phyloP scores from a whole-genome alignment of 768 basidiomycete species.

The Erythrobasidium yunnanense region DNA sequence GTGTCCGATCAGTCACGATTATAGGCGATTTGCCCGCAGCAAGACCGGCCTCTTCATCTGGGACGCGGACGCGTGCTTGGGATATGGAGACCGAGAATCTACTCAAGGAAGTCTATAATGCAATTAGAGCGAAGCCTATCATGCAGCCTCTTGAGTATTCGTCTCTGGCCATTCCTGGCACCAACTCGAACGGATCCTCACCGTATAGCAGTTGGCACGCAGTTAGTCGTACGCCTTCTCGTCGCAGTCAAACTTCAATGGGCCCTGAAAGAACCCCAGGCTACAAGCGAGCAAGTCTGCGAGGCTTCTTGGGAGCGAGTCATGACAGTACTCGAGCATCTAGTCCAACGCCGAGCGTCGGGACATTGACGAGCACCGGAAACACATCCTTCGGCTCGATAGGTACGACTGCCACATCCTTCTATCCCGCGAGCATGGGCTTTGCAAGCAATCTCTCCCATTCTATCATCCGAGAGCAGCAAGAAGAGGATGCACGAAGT shows the following conservation, averaged over 20 bases:
- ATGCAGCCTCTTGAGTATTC: slow-evolving; percentile 35
- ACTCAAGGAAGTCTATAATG: slow-evolving; percentile 92
- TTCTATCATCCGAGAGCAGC: slow-evolving; percentile 88
- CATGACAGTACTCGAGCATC: slow-evolving; percentile 61
- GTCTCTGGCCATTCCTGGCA: slow-evolving; percentile 30
- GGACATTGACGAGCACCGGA: slow-evolving; percentile 63
- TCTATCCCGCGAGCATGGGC: slow-evolving; percentile 62
- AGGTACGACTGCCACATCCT: slow-evolving; percentile 11
- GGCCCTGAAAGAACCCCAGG: slow-evolving; percentile 58
- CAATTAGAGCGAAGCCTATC: slow-evolving; percentile 52
- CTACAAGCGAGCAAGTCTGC: slow-evolving; percentile 81
- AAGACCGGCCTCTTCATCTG: background rate
- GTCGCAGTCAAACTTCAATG: slow-evolving; percentile 46
- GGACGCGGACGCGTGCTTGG: background rate
- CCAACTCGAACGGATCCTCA: too few relatives aligned
- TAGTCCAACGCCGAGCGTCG: slow-evolving; percentile 91
- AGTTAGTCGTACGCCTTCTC: slow-evolving; percentile 44
- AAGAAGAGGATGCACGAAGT: slow-evolving; percentile 64
- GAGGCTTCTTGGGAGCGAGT: slow-evolving; percentile 71
- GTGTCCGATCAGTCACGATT: background rate
- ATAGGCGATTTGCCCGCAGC: background rate
- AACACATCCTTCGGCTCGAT: slow-evolving; percentile 29
- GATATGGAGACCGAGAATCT: slow-evolving; percentile 62
- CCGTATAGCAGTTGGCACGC: slow-evolving; percentile 36
- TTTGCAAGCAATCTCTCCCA: slow-evolving; percentile 93